Percentiles rank a stretch among this genome's conserved stretches.
These are phyloP conservation scores for Boletus tomentosulus DNA, from an alignment of 768 basidiomycete species.

Conservation along the genomic window DNA sequence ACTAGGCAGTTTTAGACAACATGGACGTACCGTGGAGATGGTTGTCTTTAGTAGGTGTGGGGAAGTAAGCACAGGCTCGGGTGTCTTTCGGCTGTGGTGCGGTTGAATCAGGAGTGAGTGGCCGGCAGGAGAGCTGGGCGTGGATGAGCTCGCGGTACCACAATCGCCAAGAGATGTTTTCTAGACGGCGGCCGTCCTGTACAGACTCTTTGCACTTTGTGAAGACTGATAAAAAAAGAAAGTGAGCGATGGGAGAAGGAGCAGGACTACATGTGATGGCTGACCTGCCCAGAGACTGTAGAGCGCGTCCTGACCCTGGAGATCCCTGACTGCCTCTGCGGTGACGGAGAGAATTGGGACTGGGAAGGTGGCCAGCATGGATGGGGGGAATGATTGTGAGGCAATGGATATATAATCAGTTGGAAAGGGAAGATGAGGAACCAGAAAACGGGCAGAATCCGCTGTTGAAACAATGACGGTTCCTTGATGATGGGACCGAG, in stretches of 20 bases:
- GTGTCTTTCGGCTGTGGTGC: conserved; percentile 16
- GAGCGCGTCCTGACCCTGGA: conserved; percentile 66
- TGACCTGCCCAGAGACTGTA: conserved; percentile 65
- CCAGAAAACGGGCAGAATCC: too few relatives aligned
- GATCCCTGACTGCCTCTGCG: conserved; percentile 60
- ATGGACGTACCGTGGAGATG: conserved; percentile 13
- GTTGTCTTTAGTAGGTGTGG: conserved; percentile 18
- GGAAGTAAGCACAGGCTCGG: conserved; percentile 26
- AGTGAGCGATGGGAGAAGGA: conserved; percentile 6
- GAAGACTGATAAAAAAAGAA: conserved; percentile 52
- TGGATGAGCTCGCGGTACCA: conserved; percentile 66
- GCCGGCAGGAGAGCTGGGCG: conserved; percentile 25
- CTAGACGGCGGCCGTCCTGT: conserved; percentile 74
- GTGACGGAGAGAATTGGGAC: conserved; percentile 63
- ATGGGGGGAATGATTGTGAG: background rate
- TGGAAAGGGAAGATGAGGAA: conserved; percentile 12
- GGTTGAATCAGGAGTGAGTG: conserved; percentile 26
- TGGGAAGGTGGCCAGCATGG: conserved; percentile 53
- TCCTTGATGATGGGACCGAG: conserved; percentile 24
- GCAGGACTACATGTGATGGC: conserved; percentile 12
- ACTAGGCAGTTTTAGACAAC: conserved; percentile 10
- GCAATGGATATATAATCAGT: conserved; percentile 17
- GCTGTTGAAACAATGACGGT: conserved; percentile 25
- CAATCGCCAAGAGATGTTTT: conserved; percentile 86
- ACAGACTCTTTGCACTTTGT: conserved; percentile 78